Percentiles rank a stretch among this genome's conserved stretches.
phyloP scores from a whole-genome alignment of 345 rosid species.

The Fremontodendron californicum region DNA sequence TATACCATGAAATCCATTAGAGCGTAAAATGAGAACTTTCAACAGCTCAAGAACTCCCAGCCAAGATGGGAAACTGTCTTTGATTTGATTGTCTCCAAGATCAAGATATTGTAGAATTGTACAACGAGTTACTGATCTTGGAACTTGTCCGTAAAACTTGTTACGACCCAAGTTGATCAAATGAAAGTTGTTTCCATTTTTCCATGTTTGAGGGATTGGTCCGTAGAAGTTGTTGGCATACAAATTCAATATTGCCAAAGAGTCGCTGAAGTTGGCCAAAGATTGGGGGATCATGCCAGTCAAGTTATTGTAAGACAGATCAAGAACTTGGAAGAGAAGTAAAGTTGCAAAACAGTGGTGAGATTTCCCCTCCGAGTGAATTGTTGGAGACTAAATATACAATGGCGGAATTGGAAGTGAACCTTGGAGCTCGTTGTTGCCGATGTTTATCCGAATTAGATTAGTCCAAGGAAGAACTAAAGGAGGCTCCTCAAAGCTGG shows the following conservation, averaged over 20 bases:
- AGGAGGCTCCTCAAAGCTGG: too few relatives aligned
- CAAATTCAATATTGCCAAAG: constrained; percentile 9
- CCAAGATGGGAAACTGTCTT: constrained; percentile 14
- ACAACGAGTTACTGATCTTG: constrained; percentile 7
- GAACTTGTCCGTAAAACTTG: not conserved
- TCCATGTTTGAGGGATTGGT: constrained; percentile 6
- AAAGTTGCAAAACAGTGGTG: constrained; percentile 1
- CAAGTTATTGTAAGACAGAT: constrained; percentile 11
- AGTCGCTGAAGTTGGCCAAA: constrained; percentile 10
- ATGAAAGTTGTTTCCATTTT: not conserved
- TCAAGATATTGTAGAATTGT: not conserved
- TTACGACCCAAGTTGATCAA: constrained; percentile 13
- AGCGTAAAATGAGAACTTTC: constrained; percentile 3
- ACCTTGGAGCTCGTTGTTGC: not conserved
- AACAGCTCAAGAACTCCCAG: not conserved
- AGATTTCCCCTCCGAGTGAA: not conserved
- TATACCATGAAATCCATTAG: constrained; percentile 13
- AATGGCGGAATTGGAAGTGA: constrained; percentile 5
- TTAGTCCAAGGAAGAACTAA: too few relatives aligned
- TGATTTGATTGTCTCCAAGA: constrained; percentile 3
- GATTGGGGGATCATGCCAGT: constrained; percentile 19
- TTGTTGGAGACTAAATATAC: not conserved
- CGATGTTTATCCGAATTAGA: too few relatives aligned
- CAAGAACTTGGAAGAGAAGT: not conserved
- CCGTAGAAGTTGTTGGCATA: constrained; percentile 15